A percentile compares a stretch with the other conserved stretches of the same genome.
Evolutionary conservation across 73 alveolate genomes (phyloP).

Genomic region (Paramecium primaurelia): DNA sequence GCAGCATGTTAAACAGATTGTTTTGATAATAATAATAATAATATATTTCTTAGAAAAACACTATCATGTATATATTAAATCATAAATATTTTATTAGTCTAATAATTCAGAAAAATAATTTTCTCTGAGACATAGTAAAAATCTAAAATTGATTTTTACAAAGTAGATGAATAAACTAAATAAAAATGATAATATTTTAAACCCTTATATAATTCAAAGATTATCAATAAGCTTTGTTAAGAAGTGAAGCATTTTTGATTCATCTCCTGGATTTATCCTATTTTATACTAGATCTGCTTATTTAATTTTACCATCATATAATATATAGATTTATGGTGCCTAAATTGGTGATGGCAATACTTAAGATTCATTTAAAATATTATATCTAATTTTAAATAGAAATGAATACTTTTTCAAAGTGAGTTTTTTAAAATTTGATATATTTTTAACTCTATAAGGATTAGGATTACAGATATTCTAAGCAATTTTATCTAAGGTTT

Average conservation of each 20-base stretch:
- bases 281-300: neutral
- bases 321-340: neutral
- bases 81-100: neutral
- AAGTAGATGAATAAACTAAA: neutral
- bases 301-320: neutral
- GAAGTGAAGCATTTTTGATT: neutral
- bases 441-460: neutral
- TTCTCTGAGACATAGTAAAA: neutral
- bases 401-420: neutral
- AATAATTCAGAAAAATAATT: neutral
- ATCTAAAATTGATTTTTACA: neutral
- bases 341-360: constrained; percentile 17
- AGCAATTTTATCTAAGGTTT: constrained; percentile 28
- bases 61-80: neutral
- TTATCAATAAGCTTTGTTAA: constrained; percentile 6
- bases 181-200: neutral
- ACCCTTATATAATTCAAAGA: neutral
- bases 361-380: neutral
- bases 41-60: neutral
- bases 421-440: neutral
- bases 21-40: neutral
- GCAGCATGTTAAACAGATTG: neutral
- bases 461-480: neutral
- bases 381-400: neutral
- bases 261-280: constrained; percentile 26